Evolutionary conservation across 306 rosid species (phyloP), one percentile per base, ranked within the genome.

Genomic region (Abrus pulchellus): DNA sequence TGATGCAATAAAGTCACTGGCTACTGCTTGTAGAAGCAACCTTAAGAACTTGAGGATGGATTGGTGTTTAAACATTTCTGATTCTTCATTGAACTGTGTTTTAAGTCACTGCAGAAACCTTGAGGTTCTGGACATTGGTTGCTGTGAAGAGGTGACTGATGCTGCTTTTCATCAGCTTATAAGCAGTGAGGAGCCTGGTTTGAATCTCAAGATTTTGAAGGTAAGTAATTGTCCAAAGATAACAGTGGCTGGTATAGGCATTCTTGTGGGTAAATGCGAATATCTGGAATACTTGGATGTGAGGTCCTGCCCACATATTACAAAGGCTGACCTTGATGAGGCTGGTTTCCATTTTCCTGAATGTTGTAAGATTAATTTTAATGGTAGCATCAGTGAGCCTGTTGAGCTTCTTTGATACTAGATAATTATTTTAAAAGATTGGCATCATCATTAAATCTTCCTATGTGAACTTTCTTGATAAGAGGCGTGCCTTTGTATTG

Each of bases 91-190:
- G 62, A 88, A 89, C 85, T 91, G 87, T 80, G 70, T 95, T 80
- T 82, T 95, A 59, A 84, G 77, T 56, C 86, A 85, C 48, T 95
- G 99, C 83, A 80, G 88, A 82, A 88, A 86, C 73, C 90, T 93
- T 1, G 96, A 89, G 86, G 96, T 89, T 60, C 90, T 95, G 13
- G 97, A 95, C 78, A 85, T 91, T 7, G 94, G 96, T 54, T 95
- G 99, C 91, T 95, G 99, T 38, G 96, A 90, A 84, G 93, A 91
- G 85, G 93, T 95, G 84, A 84, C 96, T 0, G 99, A 95, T 90
- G 91, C 89, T 61, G 93, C 98, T 70, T 95, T 95, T 72, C 89
- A 89, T 72, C 89, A 89, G 83, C 69, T 71, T 38, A 59, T 91
- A 82, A 85, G 83, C 38, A 68, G 63, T n/a, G 84, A 82, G 73